Evolutionary conservation across 345 rosid species (phyloP).

Genomic region (Salix viminalis): DNA sequence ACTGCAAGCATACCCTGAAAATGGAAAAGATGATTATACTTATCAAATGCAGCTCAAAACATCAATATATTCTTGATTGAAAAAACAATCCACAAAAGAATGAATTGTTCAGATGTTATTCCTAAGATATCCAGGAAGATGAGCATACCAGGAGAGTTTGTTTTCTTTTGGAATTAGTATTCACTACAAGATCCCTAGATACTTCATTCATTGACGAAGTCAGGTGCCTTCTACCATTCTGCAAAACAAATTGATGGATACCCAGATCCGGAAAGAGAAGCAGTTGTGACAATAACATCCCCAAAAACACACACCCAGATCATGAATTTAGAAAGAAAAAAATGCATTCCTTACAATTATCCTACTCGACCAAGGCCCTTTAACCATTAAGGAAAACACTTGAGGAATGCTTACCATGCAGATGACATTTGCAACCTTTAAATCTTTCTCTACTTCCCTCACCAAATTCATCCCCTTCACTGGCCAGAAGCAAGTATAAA

Average conservation of each 20-base stretch:
- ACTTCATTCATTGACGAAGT: constrained; percentile 90
- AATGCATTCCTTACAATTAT: neutral
- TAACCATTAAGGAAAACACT: constrained; percentile 1
- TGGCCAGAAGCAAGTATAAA: constrained; percentile 59
- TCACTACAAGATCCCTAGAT: constrained; percentile 96
- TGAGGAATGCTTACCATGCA: constrained; percentile 62
- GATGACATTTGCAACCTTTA: constrained; percentile 91
- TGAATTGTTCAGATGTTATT: neutral
- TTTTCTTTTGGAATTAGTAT: constrained; percentile 82
- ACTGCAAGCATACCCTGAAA: constrained; percentile 86
- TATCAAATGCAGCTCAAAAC: neutral
- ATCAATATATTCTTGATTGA: neutral
- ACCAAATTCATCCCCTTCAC: constrained; percentile 99
- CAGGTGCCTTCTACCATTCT: constrained; percentile 97
- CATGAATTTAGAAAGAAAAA: neutral
- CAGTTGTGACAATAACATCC: neutral
- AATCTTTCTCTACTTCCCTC: constrained; percentile 92
- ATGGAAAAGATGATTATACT: constrained; percentile 5
- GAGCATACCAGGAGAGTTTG: constrained; percentile 80
- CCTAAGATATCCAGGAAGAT: constrained; percentile 11
- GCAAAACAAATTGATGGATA: constrained; percentile 29
- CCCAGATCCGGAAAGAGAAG: constrained; percentile 17
- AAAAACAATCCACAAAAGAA: too few relatives aligned
- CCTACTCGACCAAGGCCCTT: neutral
- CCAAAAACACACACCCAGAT: neutral